A percentile compares a stretch with the other conserved stretches of the same genome.
These are phyloP conservation scores for Acaromyces ingoldii DNA, from an alignment of 1,284 basidiomycete species.

Conservation along the genomic window DNA sequence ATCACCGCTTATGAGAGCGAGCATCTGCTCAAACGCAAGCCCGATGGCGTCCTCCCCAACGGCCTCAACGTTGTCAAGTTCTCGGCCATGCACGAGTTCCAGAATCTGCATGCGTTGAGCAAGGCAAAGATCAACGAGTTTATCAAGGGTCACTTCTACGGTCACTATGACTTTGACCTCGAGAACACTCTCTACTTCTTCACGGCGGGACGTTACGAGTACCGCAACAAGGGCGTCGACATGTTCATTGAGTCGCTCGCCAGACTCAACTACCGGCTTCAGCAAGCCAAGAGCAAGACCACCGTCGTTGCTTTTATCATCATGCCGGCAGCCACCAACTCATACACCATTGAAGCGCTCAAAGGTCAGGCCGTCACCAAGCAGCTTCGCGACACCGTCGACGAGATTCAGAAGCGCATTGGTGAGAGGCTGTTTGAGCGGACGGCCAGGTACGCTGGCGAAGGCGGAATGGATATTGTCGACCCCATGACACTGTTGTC, in stretches of 20 bases:
- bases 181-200: slow-evolving; percentile 98
- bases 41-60: slow-evolving; percentile 92
- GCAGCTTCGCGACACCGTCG: slow-evolving; percentile 85
- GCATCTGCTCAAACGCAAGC: slow-evolving; percentile 93
- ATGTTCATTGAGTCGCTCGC: slow-evolving; percentile 98
- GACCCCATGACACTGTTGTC: slow-evolving; percentile 64
- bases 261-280: slow-evolving; percentile 69
- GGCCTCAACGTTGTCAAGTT: slow-evolving; percentile 97
- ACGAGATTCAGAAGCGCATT: slow-evolving; percentile 84
- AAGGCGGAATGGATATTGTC: slow-evolving; percentile 31
- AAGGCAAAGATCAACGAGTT: slow-evolving; percentile 99
- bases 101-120: slow-evolving; percentile 84
- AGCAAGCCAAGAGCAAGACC: slow-evolving; percentile 69
- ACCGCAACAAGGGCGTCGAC: slow-evolving; percentile 97
- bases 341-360: slow-evolving; percentile 93
- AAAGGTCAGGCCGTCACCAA: slow-evolving; percentile 98
- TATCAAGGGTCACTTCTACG: slow-evolving; percentile 94
- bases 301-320: slow-evolving; percentile 98
- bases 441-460: slow-evolving; percentile 79
- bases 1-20: slow-evolving; percentile 89
- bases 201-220: slow-evolving; percentile 97
- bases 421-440: slow-evolving; percentile 88
- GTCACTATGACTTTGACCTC: slow-evolving; percentile 88
- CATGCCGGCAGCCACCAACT: slow-evolving; percentile 92
- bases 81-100: slow-evolving; percentile 91